phyloP scores from a whole-genome alignment of 2,329 filamentous ascomycete species.

The Fusarium sp. region DNA sequence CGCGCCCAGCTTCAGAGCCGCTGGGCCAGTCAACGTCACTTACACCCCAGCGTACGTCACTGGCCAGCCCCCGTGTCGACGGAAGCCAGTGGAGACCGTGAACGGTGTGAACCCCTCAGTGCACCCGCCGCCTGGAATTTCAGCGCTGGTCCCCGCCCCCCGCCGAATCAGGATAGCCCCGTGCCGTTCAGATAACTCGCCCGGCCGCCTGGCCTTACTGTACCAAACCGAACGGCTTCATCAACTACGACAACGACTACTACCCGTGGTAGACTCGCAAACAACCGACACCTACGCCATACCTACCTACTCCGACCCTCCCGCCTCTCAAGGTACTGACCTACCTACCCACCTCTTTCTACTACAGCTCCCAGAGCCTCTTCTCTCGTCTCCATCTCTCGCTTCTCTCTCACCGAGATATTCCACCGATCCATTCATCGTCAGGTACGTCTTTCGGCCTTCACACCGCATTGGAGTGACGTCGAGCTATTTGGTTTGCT shows the following conservation, averaged over 20 bases:
- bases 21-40: conserved; percentile 31
- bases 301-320: conserved; percentile 8
- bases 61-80: conserved; percentile 24
- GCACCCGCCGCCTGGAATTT: conserved; percentile 13
- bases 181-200: conserved; percentile 11
- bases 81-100: background rate
- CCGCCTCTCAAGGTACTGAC: background rate
- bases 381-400: background rate
- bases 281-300: conserved; percentile 5
- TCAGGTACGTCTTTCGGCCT: conserved; percentile 25
- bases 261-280: background rate
- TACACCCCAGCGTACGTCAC: conserved; percentile 24
- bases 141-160: conserved; percentile 33
- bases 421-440: conserved; percentile 3
- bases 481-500: background rate
- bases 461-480: conserved; percentile 5
- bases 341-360: background rate
- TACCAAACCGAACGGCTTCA: conserved; percentile 23
- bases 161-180: conserved; percentile 20
- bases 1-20: conserved; percentile 1
- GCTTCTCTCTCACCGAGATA: conserved; percentile 3
- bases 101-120: background rate
- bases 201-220: conserved; percentile 11
- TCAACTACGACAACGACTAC: conserved; percentile 34
- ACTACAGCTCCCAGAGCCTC: background rate